Evolutionary conservation across 208 protist genomes (phyloP), one percentile per base, ranked within the genome.

Genomic region (Novymonas esmeraldas): DNA sequence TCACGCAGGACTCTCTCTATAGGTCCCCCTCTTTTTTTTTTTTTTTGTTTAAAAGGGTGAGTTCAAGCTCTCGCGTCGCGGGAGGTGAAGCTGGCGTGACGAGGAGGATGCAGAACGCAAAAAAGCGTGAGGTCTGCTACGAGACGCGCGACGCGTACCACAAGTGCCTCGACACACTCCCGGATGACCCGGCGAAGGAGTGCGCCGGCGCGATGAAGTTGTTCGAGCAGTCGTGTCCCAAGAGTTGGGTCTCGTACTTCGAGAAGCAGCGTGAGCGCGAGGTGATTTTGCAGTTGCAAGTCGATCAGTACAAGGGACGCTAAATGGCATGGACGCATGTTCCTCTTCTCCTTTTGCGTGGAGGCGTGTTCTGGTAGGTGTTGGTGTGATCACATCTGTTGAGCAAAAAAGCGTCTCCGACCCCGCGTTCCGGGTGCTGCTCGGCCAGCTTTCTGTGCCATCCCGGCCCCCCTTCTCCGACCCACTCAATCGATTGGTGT

Each of bases 251-350:
- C 42, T 81, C 72, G 2, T 92, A 92, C 69, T 94, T 94, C 76
- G 84, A 90, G 46, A 92, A 94, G 63, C 89, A 94, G 54, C 73
- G 85, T 13, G 85, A 94, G 64, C 80, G 89, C 20, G 85, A 94
- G 60, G 72, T 90, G 42, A 90, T 94, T 73, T 72, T 94, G 58
- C 82, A 89, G 70, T 49, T 92, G 29, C 85, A 94, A 58, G 73
- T 92, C 33, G 84, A 91, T 20, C 85, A 86, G 61, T 81, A 78
- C 59, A 89, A 79, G 28, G 76, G 70, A 2, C 62, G 65, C 7
- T 73, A 62, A 57, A 48, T 51, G 26, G 28, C 33, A 9, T 6
- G 22, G 50, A 42, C 56, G 14, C 20, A 3, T 3, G 42, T 61
- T 44, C 34, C 55, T 63, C 41, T 55, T 39, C 14, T 44, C 29